Conservation (phyloP, 208 protist genomes). For the Trypanosoma lewisi region DNA sequence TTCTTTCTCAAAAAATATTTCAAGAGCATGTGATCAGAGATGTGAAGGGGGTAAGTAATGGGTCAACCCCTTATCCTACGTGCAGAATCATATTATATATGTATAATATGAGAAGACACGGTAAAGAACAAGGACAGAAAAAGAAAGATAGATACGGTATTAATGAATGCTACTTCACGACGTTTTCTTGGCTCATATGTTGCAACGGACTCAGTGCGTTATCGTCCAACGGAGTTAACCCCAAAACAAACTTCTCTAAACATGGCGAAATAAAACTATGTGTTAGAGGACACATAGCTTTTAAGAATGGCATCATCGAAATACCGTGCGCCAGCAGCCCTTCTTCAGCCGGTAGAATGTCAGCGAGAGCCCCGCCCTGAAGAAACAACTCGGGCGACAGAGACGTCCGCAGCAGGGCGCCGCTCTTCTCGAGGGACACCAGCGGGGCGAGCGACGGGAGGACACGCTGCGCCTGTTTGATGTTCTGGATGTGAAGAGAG, state of each 20-base stretch:
- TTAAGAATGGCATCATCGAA: not conserved
- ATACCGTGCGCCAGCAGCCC: not conserved
- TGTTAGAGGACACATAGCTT: not conserved
- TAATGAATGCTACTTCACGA: not conserved
- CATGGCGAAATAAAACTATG: slow-evolving; percentile 10
- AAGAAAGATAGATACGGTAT: too few relatives aligned
- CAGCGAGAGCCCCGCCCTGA: not conserved
- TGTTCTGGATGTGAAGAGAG: slow-evolving; percentile 65
- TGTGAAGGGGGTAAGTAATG: too few relatives aligned
- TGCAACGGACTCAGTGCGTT: not conserved
- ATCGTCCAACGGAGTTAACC: not conserved
- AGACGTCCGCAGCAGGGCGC: not conserved
- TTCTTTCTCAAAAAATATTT: too few relatives aligned
- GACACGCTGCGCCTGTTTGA: slow-evolving; percentile 49
- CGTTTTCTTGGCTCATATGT: not conserved
- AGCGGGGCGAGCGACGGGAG: slow-evolving; percentile 63
- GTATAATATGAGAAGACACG: too few relatives aligned
- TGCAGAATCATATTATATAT: too few relatives aligned
- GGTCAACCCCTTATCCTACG: too few relatives aligned
- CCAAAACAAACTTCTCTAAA: not conserved
- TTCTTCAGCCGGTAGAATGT: not conserved
- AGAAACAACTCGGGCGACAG: not conserved
- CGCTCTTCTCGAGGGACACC: not conserved
- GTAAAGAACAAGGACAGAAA: too few relatives aligned
- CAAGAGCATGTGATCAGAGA: too few relatives aligned